These are phyloP conservation scores for Nothomitra cinnamomea DNA, from an alignment of 2,329 filamentous ascomycete species.

Conservation along the genomic window DNA sequence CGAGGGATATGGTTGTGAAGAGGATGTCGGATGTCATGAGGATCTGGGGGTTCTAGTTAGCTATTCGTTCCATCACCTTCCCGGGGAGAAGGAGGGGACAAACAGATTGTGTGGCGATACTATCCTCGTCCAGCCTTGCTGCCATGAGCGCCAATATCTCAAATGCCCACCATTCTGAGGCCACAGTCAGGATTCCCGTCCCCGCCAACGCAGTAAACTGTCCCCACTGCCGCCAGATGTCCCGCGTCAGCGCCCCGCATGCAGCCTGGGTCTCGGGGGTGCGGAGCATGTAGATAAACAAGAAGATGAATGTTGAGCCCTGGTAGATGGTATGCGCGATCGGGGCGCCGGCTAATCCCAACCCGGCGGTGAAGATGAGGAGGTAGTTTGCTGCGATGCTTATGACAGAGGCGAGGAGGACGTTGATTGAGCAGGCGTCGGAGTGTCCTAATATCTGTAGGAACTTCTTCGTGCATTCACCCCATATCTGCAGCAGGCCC, in stretches of 20 bases:
- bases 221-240: neutral
- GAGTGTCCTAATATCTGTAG: constrained; percentile 8
- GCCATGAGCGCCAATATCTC: constrained; percentile 10
- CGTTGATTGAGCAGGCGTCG: constrained; percentile 4
- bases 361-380: constrained; percentile 4
- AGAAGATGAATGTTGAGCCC: neutral
- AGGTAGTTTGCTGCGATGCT: constrained; percentile 5
- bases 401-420: neutral
- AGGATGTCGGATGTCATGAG: constrained; percentile 10
- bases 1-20: constrained; percentile 9
- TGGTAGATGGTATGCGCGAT: constrained; percentile 8
- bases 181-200: constrained; percentile 10
- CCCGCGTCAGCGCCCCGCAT: constrained; percentile 1
- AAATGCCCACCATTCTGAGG: constrained; percentile 11
- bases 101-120: constrained; percentile 9
- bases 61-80: no score
- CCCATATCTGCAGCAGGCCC: constrained; percentile 7
- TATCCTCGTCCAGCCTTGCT: constrained; percentile 6
- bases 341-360: constrained; percentile 6
- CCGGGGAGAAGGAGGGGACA: no score
- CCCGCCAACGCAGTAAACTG: constrained; percentile 7
- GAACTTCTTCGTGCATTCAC: constrained; percentile 9
- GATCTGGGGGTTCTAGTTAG: constrained; percentile 4
- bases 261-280: constrained; percentile 5
- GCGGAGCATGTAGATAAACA: neutral